Conservation (phyloP, 148 eudicot species). For the Diospyros kaki region DNA sequence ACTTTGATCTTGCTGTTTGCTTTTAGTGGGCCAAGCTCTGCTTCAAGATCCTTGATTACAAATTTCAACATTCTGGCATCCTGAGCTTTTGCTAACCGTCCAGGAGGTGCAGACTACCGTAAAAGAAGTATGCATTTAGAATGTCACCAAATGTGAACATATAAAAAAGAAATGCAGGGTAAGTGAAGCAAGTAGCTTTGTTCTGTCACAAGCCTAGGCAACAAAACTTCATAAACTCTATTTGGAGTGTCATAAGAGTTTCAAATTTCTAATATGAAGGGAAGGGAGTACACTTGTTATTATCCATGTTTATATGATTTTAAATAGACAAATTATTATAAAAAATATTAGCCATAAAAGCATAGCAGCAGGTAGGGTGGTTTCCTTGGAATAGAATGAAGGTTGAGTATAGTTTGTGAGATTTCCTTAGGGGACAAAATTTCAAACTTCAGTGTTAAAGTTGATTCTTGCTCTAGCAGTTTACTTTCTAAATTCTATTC, state of each 20-base stretch:
- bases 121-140: not conserved
- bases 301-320: not conserved
- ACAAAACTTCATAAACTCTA: not conserved
- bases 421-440: not conserved
- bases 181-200: not conserved
- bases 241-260: no score
- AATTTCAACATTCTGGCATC: constrained; percentile 62
- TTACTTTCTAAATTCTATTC: not conserved
- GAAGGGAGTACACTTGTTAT: not conserved
- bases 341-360: no score
- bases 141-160: not conserved
- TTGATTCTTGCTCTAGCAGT: not conserved
- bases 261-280: not conserved
- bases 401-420: not conserved
- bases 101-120: constrained; percentile 46
- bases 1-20: constrained; percentile 13
- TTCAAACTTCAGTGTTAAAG: not conserved
- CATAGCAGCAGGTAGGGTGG: no score
- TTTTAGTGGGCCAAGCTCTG: constrained; percentile 55
- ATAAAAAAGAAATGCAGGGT: not conserved
- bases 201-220: not conserved
- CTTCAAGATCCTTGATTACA: constrained; percentile 58
- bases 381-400: not conserved
- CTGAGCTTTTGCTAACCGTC: constrained; percentile 50
- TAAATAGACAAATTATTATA: no score